Percentiles rank a stretch among this genome's conserved stretches.
Evolutionary conservation across 1,284 basidiomycete species (phyloP).

Genomic region (Cutaneotrichosporon sp.): DNA sequence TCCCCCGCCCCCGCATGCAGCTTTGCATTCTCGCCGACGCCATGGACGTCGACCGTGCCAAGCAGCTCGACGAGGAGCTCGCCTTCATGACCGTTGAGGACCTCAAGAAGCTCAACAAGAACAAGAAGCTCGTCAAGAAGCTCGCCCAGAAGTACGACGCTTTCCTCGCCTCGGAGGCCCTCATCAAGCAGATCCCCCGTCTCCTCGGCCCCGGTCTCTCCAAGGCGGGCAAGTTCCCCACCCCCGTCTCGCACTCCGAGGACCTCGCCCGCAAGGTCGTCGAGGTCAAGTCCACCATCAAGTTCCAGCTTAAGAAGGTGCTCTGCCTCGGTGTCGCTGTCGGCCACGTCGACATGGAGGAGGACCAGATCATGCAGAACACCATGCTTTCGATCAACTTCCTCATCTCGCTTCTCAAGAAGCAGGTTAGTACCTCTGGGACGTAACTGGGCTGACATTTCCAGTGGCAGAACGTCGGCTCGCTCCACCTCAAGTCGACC

Average conservation of each 20-base stretch:
- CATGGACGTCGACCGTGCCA: constrained; percentile 85
- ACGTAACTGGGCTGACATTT: not conserved
- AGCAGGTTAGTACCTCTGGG: constrained; percentile 60
- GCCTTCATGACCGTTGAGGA: constrained; percentile 96
- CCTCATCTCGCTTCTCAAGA: constrained; percentile 98
- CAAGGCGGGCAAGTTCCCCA: constrained; percentile 99
- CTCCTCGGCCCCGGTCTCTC: constrained; percentile 98
- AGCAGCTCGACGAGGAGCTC: constrained; percentile 54
- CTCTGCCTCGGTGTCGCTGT: constrained; percentile 98
- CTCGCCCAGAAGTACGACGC: constrained; percentile 99
- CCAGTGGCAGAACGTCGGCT: constrained; percentile 97
- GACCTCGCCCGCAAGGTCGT: constrained; percentile 89
- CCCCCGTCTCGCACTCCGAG: constrained; percentile 89
- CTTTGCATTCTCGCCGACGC: constrained; percentile 99
- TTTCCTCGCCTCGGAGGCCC: constrained; percentile 94
- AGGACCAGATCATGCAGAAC: constrained; percentile 95
- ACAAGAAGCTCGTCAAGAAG: constrained; percentile 99
- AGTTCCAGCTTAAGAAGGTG: constrained; percentile 99
- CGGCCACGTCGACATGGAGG: constrained; percentile 95
- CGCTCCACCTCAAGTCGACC: constrained; percentile 96
- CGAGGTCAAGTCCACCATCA: constrained; percentile 98
- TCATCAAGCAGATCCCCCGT: constrained; percentile 99
- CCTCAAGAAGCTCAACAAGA: constrained; percentile 85
- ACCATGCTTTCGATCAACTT: constrained; percentile 99
- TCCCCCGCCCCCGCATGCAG: constrained; percentile 98